Base-by-base conservation (phyloP, 169 alveolate species). In the Plasmodium inui region DNA sequence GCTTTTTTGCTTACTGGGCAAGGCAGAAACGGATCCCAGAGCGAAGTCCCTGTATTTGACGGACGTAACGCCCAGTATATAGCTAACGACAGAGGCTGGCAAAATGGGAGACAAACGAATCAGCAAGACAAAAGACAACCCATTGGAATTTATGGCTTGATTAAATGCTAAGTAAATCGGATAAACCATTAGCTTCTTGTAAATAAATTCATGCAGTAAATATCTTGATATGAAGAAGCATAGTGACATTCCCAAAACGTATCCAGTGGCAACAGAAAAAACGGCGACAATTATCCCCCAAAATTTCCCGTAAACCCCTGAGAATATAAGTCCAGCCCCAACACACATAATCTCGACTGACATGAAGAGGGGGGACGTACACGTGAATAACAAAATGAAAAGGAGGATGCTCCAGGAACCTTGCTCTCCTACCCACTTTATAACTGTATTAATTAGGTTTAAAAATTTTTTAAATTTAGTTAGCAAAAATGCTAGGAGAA, bases 271-370 rank as follows among this genome's bases (percentile, higher is more conserved):
- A 46, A 91, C 95, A 50, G 95, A 70, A 50, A 80, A 91, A 10
- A 91, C 92, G 41, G 95, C 95, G 34, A 91, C 92, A 81, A 81
- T 26, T 70, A 82, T 81, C 5, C 95, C 95, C 26, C 67, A 46
- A 12, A 53, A 39, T 81, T 91, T 91, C 0, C 95, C 95, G 55
- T 91, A 91, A 19, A 91, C 95, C 10, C 95, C 95, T 32, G 95
- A 91, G 41, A 91, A 91, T 71, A 91, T 91, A 71, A 91, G 78
- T 26, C 95, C 95, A 34, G 95, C 80, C 0, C 85, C 95, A 14
- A 91, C 84, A 82, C 95, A 91, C 95, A 91, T 91, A 82, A 91
- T 80, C 70, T 91, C 95, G 30, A 91, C 95, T 26, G 95, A 91
- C 95, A 91, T 91, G 55, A 91, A 91, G 17, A 91, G 44, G 19